Evolutionary conservation across 2,329 filamentous ascomycete genomes (phyloP), one percentile per base, ranked within the genome.

Genomic region (Torrubiella hemipterigena): DNA sequence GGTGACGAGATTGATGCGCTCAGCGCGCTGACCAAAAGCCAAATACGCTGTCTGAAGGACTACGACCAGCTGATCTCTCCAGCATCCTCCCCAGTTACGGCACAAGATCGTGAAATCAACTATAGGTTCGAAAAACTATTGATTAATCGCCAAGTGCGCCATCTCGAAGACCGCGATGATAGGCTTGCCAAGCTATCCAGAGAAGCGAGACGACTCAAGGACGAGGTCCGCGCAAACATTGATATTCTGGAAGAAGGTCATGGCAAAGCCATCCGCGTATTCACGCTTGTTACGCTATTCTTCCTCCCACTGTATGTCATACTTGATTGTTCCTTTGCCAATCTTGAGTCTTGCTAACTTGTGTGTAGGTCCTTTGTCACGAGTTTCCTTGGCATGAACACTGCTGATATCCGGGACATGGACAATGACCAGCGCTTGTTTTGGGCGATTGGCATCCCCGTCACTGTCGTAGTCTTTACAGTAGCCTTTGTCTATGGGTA

Each of bases 331-430:
- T 23, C 8, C 28, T 16, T 23, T 17, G 9, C 15, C 3, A 19
- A 17, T 8, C 10, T n/a, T 11, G 7, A 16, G 14, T 13, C 2
- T 12, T 17, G 7, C 23, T 14, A 7, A 39, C 36, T 6, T 37
- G 38, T 17, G 24, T 38, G 5, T 19, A 43, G 41, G 12, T 43
- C 41, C 8, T 42, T 43, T 28, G 45, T 56, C 16, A 47, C 48
- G 4, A 53, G 50, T 31, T 53, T 58, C 31, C 49, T 64, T 37
- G 59, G 59, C 16, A 63, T 63, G 55, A 64, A 63, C 40, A 59
- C 58, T 4, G 44, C 46, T 14, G 61, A 61, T 37, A 47, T 63
- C 6, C 49, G 58, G 14, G 49, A 63, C 34, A 56, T 56, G 42
- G 42, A 52, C 5, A 36, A 45, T 2, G 48, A 45, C 8, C 56